These are phyloP conservation scores for Fusarium foetens DNA, from an alignment of 2,329 filamentous ascomycete species.

Conservation along the genomic window DNA sequence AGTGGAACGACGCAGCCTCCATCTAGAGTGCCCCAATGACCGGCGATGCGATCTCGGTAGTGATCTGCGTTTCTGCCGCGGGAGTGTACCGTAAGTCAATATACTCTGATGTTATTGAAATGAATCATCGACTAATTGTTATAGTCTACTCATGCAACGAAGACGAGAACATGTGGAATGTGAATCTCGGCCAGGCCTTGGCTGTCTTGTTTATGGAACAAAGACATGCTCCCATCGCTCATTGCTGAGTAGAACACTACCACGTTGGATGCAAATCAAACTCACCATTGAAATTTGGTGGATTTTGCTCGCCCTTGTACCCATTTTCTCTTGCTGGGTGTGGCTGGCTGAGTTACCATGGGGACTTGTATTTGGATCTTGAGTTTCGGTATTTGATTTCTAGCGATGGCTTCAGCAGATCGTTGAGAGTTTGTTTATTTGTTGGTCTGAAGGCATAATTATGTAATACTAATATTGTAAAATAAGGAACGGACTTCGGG, in stretches of 20 bases:
- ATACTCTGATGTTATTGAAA: background rate
- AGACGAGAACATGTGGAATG: constrained; percentile 70
- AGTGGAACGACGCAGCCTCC: constrained; percentile 68
- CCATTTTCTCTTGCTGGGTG: constrained; percentile 53
- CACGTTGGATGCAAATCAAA: constrained; percentile 56
- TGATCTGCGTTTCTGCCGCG: constrained; percentile 68
- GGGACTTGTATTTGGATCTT: background rate
- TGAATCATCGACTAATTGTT: background rate
- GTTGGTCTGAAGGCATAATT: background rate
- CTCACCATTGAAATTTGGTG: constrained; percentile 62
- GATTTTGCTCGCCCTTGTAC: constrained; percentile 56
- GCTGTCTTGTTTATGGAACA: constrained; percentile 66
- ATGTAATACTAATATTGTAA: constrained; percentile 5
- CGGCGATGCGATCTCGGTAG: constrained; percentile 66
- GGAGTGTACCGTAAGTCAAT: constrained; percentile 65
- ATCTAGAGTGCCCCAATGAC: constrained; percentile 73
- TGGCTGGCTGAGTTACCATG: constrained; percentile 46
- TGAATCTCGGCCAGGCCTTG: constrained; percentile 65
- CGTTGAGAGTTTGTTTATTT: background rate
- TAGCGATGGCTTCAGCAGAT: background rate
- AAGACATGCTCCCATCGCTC: constrained; percentile 57
- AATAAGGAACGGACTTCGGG: background rate
- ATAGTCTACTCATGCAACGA: constrained; percentile 66
- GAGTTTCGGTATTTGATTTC: background rate
- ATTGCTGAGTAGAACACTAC: constrained; percentile 57